Conservation (phyloP, 2,329 filamentous ascomycete genomes). For the Chalara sp. region DNA sequence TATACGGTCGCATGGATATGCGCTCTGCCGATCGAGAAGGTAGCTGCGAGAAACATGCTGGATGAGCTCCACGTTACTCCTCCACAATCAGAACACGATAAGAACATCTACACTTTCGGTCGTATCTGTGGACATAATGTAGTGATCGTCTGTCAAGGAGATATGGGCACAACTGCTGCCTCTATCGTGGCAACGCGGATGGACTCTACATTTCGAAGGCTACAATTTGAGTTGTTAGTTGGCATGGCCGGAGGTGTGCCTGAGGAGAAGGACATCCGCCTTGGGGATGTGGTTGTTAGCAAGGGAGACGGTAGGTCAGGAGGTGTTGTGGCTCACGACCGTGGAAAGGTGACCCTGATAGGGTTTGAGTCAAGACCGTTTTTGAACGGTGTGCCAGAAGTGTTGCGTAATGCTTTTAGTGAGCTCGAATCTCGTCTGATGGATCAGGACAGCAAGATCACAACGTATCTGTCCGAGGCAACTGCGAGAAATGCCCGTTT, state of each 20-base stretch:
- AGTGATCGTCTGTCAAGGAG: conserved; percentile 15
- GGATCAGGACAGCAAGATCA: conserved; percentile 13
- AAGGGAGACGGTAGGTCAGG: conserved; percentile 4
- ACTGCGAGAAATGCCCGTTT: conserved; percentile 14
- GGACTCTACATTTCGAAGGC: too few species aligned
- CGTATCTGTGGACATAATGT: conserved; percentile 19
- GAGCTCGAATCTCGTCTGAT: conserved; percentile 16
- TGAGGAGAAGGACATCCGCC: too few species aligned
- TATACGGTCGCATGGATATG: conserved; percentile 30
- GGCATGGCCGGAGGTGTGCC: too few species aligned
- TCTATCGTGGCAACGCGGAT: too few species aligned
- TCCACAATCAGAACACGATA: conserved; percentile 12
- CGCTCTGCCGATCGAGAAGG: conserved; percentile 24
- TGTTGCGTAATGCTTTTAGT: conserved; percentile 8
- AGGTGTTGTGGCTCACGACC: conserved; percentile 15
- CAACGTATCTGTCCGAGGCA: conserved; percentile 12
- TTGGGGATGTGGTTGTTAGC: conserved; percentile 10
- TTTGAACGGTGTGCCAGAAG: conserved; percentile 2
- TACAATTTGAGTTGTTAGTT: too few species aligned
- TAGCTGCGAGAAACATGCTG: conserved; percentile 23
- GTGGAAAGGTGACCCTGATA: conserved; percentile 5
- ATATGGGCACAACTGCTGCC: too few species aligned
- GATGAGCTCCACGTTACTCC: conserved; percentile 21
- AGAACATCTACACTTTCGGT: conserved; percentile 20
- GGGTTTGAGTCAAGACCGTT: conserved; percentile 3